These are phyloP conservation scores for Oryza nivara DNA, from an alignment of 176 grass and related monocot species.

Conservation along the genomic window DNA sequence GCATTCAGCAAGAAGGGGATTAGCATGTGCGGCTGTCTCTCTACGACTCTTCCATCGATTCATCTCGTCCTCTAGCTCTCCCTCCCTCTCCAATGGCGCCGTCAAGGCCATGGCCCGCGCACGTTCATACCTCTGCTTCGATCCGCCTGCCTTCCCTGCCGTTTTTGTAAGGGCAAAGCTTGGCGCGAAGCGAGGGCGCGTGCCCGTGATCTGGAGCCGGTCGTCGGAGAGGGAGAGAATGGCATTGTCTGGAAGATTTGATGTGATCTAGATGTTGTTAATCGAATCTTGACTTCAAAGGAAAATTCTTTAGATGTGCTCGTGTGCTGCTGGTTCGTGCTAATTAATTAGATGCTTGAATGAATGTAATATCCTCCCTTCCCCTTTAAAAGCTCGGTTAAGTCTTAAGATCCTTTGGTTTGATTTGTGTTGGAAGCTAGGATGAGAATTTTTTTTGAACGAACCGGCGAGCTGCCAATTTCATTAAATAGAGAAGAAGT, in stretches of 20 bases:
- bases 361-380: background rate
- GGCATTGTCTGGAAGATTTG: constrained; percentile 18
- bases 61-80: background rate
- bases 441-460: background rate
- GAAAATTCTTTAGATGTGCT: background rate
- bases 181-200: background rate
- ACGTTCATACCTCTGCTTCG: background rate
- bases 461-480: too few species aligned
- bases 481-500: too few species aligned
- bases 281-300: background rate
- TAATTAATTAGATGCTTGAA: background rate
- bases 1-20: constrained; percentile 21
- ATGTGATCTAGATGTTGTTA: constrained; percentile 28
- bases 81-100: background rate
- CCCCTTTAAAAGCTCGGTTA: background rate
- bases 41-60: background rate
- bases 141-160: constrained; percentile 13
- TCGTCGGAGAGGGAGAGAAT: background rate
- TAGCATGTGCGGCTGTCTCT: constrained; percentile 31
- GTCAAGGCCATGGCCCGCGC: background rate
- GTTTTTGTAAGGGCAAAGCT: constrained; percentile 37
- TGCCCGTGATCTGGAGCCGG: background rate
- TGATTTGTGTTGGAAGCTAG: background rate
- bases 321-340: background rate
- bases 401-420: background rate